Evolutionary conservation across 352 stramenopile species (phyloP), one percentile per base, ranked within the genome.

Genomic region (Phytophthora pini): DNA sequence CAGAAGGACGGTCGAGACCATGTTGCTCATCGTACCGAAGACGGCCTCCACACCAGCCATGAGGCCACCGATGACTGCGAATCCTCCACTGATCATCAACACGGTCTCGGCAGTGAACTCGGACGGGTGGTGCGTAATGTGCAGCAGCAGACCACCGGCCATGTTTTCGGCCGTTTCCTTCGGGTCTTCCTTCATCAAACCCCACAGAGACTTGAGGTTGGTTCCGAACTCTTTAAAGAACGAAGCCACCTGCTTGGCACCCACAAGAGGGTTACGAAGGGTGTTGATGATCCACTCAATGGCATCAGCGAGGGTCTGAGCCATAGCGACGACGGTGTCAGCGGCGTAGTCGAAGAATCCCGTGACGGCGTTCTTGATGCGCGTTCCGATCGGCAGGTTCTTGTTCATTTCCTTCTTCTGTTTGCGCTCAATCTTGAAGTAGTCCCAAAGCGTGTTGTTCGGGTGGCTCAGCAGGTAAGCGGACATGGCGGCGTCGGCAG

Each of bases 371-470:
- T 43, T 44, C 54, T 64, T 69, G 46, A 69, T 41, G 4, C 45
- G 45, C 3, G 52, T 24, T 10, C 43, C 48, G 10, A 41, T 6
- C 15, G 53, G 39, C 29, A 64, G 46, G 6, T 58, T 59, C 38
- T 38, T n/a, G 46, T 55, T 59, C 52, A 68, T 68, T 10, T 15
- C 27, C 20, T 38, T 44, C 38, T 58, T 62, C 52, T 68, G 61
- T 29, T 27, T 43, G 12, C 46, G 36, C 46, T 69, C 61, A 6
- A 69, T 53, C 39, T 64, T 64, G 47, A 69, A 69, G 46, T 64
- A 64, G 38, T 69, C 53, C 61, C 56, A 66, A 22, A 70, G n/a
- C 4, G 62, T 66, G 41, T 66, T 56, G 48, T 70, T 66, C 8
- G 62, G 62, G 48, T 70, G 62, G 34, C 56, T 66, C 10, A 70